Base-by-base conservation (phyloP, 2,329 filamentous ascomycete genomes). In the Coniochaeta sp. region DNA sequence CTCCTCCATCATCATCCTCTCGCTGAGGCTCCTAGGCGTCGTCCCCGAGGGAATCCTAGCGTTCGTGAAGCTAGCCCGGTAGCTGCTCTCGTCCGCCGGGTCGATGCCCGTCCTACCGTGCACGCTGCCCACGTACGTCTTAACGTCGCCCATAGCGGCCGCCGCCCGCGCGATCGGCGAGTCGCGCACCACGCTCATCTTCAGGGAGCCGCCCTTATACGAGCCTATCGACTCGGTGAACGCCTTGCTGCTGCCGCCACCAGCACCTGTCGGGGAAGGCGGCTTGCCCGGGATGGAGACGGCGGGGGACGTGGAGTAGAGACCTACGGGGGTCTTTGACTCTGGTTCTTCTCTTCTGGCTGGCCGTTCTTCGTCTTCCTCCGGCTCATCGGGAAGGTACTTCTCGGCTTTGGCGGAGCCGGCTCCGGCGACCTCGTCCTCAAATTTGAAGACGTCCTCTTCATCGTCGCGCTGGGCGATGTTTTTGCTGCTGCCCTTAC, bases 91-190 rank as follows among this genome's bases (percentile, higher is more conserved):
- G 32, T 63, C 58, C 7, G 53, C 57, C 22, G 59, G 54, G 50
- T 67, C 65, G 7, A 58, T 53, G n/a, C 58, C 63, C 26, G 54
- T 62, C 12, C 59, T 55, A 27, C 62, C 66, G 49, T 68, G 60
- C 5, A 75, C 58, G 54, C 71, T 72, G 8, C 72, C 72, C 1
- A 75, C 69, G 54, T 72, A 72, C 7, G 64, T 65, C 35, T 64
- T 62, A 18, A 73, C 57, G 20, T 63, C 60, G 42, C 70, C 70
- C 50, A 72, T 58, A 46, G 62, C 57, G 6, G 66, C 66, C 3
- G 71, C 70, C 57, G 65, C 58, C 13, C 71, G 64, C 48, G 71
- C 67, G 32, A 73, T 52, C 27, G 63, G 61, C 13, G 67, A 61
- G 51, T 67, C 67, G 45, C 60, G 65, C 51, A 73, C 70, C 10